Evolutionary conservation across 768 basidiomycete species (phyloP).

Genomic region (Agaricus subrufescens): DNA sequence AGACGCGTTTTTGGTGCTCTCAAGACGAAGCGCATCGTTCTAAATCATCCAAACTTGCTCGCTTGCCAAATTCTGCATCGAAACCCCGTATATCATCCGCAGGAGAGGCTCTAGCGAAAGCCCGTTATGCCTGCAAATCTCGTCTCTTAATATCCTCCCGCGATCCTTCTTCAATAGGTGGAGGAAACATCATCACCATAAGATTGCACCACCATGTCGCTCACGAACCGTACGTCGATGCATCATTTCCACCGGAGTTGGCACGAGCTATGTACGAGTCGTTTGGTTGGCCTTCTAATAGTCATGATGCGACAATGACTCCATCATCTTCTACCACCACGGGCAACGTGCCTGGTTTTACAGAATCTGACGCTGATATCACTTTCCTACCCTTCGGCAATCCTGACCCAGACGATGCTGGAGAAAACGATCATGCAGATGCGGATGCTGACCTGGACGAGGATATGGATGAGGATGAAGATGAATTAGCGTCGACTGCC

Average conservation of each 20-base stretch:
- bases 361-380: neutral
- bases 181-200: conserved; percentile 27
- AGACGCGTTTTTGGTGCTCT: conserved; percentile 47
- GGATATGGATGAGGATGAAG: conserved; percentile 6
- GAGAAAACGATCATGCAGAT: conserved; percentile 9
- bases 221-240: conserved; percentile 39
- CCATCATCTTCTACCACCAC: neutral
- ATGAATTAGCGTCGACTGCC: neutral
- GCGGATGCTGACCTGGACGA: conserved; percentile 10
- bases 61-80: conserved; percentile 18
- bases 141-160: conserved; percentile 42
- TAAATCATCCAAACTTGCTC: conserved; percentile 28
- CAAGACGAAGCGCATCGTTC: conserved; percentile 42
- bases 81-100: conserved; percentile 32
- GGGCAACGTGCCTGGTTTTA: neutral
- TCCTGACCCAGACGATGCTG: neutral
- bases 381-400: neutral
- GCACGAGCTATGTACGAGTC: conserved; percentile 29
- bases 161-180: conserved; percentile 19
- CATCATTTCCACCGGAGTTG: conserved; percentile 31
- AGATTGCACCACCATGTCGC: conserved; percentile 40
- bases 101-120: conserved; percentile 34
- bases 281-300: conserved; percentile 19
- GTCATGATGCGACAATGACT: neutral
- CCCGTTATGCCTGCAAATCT: conserved; percentile 39